Evolutionary conservation across 371 early-diverging fungal species (phyloP).

Genomic region (Syncephalis fuscata): DNA sequence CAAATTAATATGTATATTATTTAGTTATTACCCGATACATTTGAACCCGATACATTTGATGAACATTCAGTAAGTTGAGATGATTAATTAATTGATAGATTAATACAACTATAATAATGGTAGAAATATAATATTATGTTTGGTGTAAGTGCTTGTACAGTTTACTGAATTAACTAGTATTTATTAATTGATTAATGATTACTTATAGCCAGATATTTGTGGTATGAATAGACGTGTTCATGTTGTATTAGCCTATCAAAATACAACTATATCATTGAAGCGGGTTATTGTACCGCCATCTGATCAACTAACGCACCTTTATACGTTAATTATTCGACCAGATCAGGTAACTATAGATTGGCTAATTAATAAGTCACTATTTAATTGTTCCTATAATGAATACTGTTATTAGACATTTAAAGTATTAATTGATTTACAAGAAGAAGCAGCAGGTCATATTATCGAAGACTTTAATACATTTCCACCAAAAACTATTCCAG

Average conservation of each 20-base stretch:
- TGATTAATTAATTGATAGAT: too few species aligned
- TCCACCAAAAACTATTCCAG: slow-evolving; percentile 64
- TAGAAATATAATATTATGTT: slow-evolving; percentile 85
- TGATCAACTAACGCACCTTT: slow-evolving; percentile 65
- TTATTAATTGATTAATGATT: background rate
- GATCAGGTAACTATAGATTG: slow-evolving; percentile 26
- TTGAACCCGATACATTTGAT: slow-evolving; percentile 54
- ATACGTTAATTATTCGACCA: slow-evolving; percentile 79
- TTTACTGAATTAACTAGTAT: background rate
- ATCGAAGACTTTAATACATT: slow-evolving; percentile 77
- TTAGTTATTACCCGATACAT: slow-evolving; percentile 11
- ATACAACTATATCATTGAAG: slow-evolving; percentile 68
- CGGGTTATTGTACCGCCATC: slow-evolving; percentile 43
- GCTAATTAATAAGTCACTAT: background rate
- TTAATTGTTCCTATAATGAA: background rate
- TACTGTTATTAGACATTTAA: slow-evolving; percentile 17
- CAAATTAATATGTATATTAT: slow-evolving; percentile 5
- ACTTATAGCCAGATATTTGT: slow-evolving; percentile 76
- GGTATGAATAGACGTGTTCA: slow-evolving; percentile 85
- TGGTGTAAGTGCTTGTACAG: slow-evolving; percentile 19
- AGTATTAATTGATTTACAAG: slow-evolving; percentile 39
- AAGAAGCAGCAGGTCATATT: slow-evolving; percentile 46
- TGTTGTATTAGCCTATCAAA: slow-evolving; percentile 85
- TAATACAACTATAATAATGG: too few species aligned
- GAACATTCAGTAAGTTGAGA: too few species aligned